A percentile compares a stretch with the other conserved stretches of the same genome.
These are phyloP conservation scores for Colletotrichum higginsianum DNA, from an alignment of 2,329 filamentous ascomycete species.

Conservation along the genomic window DNA sequence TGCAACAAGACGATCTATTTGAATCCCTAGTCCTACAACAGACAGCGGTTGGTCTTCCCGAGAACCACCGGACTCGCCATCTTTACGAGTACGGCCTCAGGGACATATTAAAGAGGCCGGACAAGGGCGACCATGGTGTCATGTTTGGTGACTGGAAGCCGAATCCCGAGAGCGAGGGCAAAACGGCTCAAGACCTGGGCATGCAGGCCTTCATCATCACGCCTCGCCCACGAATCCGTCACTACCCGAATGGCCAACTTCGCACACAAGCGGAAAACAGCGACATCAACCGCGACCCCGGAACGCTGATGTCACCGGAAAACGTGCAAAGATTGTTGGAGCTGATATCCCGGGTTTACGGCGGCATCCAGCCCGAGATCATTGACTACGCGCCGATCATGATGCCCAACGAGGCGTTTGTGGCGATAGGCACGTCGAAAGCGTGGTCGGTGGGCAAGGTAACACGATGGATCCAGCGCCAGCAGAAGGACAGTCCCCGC, in stretches of 20 bases:
- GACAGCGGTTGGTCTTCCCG: background rate
- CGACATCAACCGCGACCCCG: background rate
- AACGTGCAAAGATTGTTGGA: background rate
- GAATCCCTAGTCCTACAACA: background rate
- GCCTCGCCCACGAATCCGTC: background rate
- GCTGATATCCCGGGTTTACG: background rate
- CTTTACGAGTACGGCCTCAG: background rate
- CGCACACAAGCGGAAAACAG: background rate
- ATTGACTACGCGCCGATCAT: background rate
- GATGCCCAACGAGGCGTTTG: background rate
- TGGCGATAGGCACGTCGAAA: fast-evolving
- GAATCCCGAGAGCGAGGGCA: background rate
- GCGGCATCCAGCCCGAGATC: background rate
- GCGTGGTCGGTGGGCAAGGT: background rate
- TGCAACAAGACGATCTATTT: background rate
- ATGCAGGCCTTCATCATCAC: background rate
- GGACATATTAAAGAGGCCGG: background rate
- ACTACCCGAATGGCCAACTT: background rate
- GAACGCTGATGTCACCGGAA: background rate
- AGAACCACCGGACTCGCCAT: background rate
- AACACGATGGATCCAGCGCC: background rate
- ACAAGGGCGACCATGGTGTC: background rate
- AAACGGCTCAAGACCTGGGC: background rate
- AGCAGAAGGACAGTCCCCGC: background rate
- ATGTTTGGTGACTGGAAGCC: background rate